Conservation (phyloP, 768 basidiomycete species). For the Calocera viscosa region DNA sequence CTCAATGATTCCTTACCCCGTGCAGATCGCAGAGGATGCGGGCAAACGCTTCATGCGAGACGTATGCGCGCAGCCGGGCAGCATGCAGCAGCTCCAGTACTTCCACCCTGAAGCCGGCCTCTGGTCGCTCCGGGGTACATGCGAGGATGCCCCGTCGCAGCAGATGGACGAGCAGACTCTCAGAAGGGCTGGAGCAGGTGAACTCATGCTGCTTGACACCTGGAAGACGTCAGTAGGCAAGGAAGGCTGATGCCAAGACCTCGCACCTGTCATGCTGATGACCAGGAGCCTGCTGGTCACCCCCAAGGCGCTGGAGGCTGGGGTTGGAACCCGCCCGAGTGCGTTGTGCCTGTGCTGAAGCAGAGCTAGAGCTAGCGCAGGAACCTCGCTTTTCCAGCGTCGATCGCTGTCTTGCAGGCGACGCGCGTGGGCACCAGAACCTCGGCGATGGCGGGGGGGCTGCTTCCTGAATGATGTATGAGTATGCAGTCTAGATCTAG, state of each 20-base stretch:
- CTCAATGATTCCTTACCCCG: neutral
- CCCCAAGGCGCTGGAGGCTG: neutral
- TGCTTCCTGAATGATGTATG: neutral
- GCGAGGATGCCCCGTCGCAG: neutral
- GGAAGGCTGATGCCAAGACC: neutral
- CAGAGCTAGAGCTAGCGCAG: neutral
- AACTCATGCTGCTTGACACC: neutral
- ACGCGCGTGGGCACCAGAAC: neutral
- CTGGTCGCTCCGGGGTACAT: neutral
- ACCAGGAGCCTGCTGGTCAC: neutral
- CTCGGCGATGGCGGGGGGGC: neutral
- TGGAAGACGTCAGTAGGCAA: neutral
- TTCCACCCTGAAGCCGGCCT: neutral
- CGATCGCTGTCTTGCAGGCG: neutral
- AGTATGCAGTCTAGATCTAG: neutral
- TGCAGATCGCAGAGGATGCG: neutral
- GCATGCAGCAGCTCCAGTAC: neutral
- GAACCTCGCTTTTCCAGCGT: neutral
- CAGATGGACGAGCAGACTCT: neutral
- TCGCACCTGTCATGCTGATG: neutral
- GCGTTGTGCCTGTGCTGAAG: neutral
- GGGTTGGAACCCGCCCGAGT: neutral
- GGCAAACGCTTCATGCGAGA: neutral
- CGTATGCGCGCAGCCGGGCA: neutral
- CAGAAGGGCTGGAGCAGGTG: neutral